Base-by-base conservation (phyloP, 176 grass and related monocot genomes). In the Ensete glaucum region DNA sequence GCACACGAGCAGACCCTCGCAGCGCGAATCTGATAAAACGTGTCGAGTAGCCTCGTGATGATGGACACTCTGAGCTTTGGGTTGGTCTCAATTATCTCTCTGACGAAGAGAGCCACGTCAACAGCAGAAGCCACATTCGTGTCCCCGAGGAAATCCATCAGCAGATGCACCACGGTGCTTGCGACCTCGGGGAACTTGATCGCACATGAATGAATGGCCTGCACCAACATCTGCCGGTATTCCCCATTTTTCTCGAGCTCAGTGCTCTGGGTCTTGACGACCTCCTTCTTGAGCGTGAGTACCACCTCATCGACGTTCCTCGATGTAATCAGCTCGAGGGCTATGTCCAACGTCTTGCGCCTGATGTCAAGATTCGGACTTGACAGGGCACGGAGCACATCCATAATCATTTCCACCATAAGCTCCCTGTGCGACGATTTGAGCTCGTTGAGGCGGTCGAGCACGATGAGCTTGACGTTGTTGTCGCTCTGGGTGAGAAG, bases 81-180 rank as follows among this genome's bases (percentile, higher is more conserved):
- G 9, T 71, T 71, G 43, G 69, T 71, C 69, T 71, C 69, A 71
- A 71, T 71, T 21, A 71, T 71, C 34, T 71, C 69, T 52, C 69
- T 71, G 16, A 71, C 69, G 11, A 71, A 71, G 34, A 71, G 69
- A 71, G 51, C 20, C 16, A 71, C 69, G 21, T 71, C 49, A 20
- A 71, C 51, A 21, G 69, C 69, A 71, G 69, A 71, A 71, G 69
- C 69, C 69, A 71, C 69, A 52, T 52, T 71, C 16, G 48, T 52
- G 16, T 71, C 48, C 49, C 49, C 69, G 13, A 71, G 69, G 69
- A 71, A 71, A 71, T 71, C 69, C 69, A 71, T 71, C 19, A 71
- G 21, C 48, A 71, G 49, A 71, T 71, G 69, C 50, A 71, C 69
- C 8, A 71, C 69, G 1, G 69, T 52, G 49, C 69, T 71, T 20